Percentiles rank a stretch among this genome's conserved stretches.
Evolutionary conservation across 805 yeast genomes (phyloP).

Genomic region (Peterozyma xylosa): DNA sequence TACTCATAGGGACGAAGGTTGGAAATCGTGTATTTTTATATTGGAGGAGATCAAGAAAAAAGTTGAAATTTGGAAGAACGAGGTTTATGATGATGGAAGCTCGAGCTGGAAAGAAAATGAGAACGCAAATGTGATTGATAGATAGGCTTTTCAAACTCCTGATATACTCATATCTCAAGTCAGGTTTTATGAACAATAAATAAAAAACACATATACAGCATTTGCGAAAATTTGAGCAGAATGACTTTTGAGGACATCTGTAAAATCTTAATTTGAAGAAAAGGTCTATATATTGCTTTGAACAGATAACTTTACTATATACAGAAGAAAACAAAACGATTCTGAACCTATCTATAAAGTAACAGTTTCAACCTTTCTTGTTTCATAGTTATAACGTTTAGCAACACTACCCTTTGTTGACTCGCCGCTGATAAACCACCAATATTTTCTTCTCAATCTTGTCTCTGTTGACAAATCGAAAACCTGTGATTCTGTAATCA

Average conservation of each 20-base stretch:
- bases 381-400: constrained; percentile 55
- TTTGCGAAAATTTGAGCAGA: too few species aligned
- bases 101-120: constrained; percentile 37
- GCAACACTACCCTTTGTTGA: constrained; percentile 41
- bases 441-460: constrained; percentile 35
- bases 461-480: constrained; percentile 29
- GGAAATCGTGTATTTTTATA: constrained; percentile 36
- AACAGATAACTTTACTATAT: neutral
- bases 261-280: too few species aligned
- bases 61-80: constrained; percentile 47
- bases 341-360: neutral
- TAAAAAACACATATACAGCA: too few species aligned
- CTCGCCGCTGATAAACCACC: constrained; percentile 37
- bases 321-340: neutral
- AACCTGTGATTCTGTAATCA: constrained; percentile 32
- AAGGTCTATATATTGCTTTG: too few species aligned
- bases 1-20: constrained; percentile 39
- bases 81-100: constrained; percentile 32
- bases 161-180: too few species aligned
- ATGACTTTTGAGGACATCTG: too few species aligned
- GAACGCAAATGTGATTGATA: constrained; percentile 13
- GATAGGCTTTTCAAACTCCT: too few species aligned
- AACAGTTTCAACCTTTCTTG: constrained; percentile 37
- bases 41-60: constrained; percentile 34
- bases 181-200: too few species aligned